Evolutionary conservation across 805 yeast genomes (phyloP), one percentile per base, ranked within the genome.

Genomic region (Zygoascus flipseniorum): DNA sequence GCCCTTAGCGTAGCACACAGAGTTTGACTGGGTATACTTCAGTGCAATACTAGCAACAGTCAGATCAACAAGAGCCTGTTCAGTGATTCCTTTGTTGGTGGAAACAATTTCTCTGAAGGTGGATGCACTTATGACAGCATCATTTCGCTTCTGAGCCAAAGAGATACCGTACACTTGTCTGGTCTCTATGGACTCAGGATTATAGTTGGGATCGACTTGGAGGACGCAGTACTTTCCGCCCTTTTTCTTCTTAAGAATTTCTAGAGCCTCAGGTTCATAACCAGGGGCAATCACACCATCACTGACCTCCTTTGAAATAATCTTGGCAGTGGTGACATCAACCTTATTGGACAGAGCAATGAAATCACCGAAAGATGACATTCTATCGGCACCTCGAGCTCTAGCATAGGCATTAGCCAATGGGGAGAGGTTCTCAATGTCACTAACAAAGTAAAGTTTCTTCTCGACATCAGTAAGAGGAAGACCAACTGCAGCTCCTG

Each of bases 241-340:
- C 80, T 93, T 93, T 82, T 93, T 93, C 77, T 86, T 85, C 71
- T 81, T 80, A 71, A 93, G 81, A 60, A 93, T 76, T 61, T 78
- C 95, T 63, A 93, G 78, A 50, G 99, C 99, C 72, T 86, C 98
- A 60, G 87, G 87, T 65, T 85, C 86, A 73, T 75, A 93, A 56
- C 96, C 98, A 63, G 99, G 99, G 41, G 99, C 99, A 76, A 93
- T 89, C 57, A 93, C 96, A 79, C 99, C 99, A 70, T 93, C 99
- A 44, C 95, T 84, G 50, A 93, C 99, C 77, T 93, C 99, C 74
- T 88, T 89, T 53, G 97, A 86, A 69, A 93, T 93, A 73, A 93
- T 92, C 73, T 86, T 85, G 53, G 99, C 99, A 56, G 99, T 93
- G 67, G 97, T 89, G 52, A 86, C 76, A 72, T 93, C 99, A 62